Evolutionary conservation across 1,139 yeast genomes (phyloP).

Genomic region (Zygosaccharomyces sapae): DNA sequence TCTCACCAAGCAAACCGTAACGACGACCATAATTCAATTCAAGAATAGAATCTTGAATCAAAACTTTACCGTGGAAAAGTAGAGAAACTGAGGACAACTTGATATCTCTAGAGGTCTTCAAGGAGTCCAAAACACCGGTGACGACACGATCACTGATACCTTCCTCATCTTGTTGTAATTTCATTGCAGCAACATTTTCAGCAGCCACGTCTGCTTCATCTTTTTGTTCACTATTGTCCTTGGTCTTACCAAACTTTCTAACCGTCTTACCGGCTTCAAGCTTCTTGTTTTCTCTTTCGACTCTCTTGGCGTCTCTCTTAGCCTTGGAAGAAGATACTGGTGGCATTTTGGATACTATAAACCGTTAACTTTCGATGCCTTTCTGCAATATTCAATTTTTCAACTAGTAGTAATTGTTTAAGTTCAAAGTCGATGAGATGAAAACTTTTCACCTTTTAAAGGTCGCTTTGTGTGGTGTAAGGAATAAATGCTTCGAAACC

Average conservation of each 20-base stretch:
- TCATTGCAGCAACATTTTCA: constrained; percentile 76
- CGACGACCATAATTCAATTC: constrained; percentile 97
- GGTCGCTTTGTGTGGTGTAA: constrained; percentile 12
- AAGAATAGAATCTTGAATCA: constrained; percentile 83
- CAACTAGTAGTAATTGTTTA: not conserved
- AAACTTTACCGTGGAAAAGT: constrained; percentile 95
- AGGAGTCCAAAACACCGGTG: constrained; percentile 91
- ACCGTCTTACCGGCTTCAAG: constrained; percentile 67
- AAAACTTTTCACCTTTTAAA: constrained; percentile 13
- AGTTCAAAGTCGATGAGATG: constrained; percentile 10
- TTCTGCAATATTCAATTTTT: constrained; percentile 2
- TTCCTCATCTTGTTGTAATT: constrained; percentile 87
- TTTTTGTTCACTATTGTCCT: constrained; percentile 37
- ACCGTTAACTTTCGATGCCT: not conserved
- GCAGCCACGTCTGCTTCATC: constrained; percentile 56
- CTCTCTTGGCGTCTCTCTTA: constrained; percentile 94
- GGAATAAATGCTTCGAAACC: constrained; percentile 3
- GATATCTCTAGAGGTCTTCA: constrained; percentile 88
- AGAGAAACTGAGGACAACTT: constrained; percentile 86
- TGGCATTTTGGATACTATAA: constrained; percentile 27
- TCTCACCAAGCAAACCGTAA: constrained; percentile 94
- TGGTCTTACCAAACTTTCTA: constrained; percentile 56
- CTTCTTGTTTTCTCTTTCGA: constrained; percentile 92
- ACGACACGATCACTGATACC: constrained; percentile 96
- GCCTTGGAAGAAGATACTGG: constrained; percentile 83